A percentile compares a stretch with the other conserved stretches of the same genome.
phyloP scores from a whole-genome alignment of 345 rosid species.

The Melaleuca quinquenervia region DNA sequence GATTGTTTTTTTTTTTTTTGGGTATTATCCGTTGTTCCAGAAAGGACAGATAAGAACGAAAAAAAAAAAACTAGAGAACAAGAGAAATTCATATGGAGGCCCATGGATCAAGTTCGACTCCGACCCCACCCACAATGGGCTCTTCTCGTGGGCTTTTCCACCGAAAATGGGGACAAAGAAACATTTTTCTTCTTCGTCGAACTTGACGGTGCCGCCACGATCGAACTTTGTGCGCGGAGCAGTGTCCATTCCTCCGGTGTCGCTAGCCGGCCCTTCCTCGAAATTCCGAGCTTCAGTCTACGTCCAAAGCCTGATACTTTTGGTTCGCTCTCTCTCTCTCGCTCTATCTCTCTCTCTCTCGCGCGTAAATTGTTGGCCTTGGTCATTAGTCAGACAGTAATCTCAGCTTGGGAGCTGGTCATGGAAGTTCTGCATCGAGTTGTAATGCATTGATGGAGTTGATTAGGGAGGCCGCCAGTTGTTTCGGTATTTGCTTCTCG shows the following conservation, averaged over 20 bases:
- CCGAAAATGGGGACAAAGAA: not conserved
- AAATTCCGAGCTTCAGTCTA: not conserved
- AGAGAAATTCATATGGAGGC: not conserved
- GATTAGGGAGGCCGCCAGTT: not conserved
- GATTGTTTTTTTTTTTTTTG: not conserved
- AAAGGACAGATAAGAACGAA: not conserved
- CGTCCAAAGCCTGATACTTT: not conserved
- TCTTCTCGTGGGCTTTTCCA: not conserved
- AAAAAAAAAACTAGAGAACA: not conserved
- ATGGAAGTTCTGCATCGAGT: not conserved
- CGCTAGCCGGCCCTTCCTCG: not conserved
- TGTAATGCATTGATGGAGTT: not conserved
- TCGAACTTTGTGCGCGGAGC: not conserved
- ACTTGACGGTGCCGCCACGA: not conserved
- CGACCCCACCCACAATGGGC: not conserved
- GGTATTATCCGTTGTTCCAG: not conserved
- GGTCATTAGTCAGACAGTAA: not conserved
- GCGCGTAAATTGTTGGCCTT: not conserved
- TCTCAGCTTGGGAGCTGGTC: not conserved
- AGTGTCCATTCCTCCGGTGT: not conserved
- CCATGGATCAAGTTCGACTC: not conserved
- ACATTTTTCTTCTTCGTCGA: not conserved
- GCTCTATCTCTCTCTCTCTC: not conserved
- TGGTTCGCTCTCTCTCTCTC: not conserved
- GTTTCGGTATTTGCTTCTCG: not conserved